Evolutionary conservation across 495 filamentous ascomycete genomes (phyloP), one percentile per base, ranked within the genome.

Genomic region (Schizothecium vesticola): DNA sequence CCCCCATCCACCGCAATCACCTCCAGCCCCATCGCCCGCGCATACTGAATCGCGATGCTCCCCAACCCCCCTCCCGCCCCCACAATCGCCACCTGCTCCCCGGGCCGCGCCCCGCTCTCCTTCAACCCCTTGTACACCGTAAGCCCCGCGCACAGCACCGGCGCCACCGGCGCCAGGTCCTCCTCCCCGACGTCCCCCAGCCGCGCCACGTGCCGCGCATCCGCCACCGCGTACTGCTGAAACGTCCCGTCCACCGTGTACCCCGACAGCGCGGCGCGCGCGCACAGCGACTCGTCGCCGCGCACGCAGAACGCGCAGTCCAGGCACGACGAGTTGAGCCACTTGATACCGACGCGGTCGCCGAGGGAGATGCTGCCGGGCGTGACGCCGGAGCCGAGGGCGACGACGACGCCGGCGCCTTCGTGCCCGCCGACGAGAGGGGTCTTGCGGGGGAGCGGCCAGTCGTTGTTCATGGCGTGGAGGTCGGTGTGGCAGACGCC

Each of bases 61-160:
- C 93, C 93, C 26, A 97, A 83, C 21, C 93, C 93, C 75, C 93
- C 93, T 25, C 93, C 93, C 16, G 93, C 93, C 68, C 93, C 93
- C 62, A 95, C 92, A 70, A 97, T 90, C 69, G 91, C 92, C 12
- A 97, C 88, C 23, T 84, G 89, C 78, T 96, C 86, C 33, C 93
- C 93, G 0, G 92, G 87, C 3, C 86, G 80, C 0, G 82, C 88
- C 12, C 87, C 87, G 2, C 91, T 91, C 77, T 95, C 92, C 81
- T 96, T 96, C 61, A 97, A 76, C 16, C 91, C 93, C 80, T 96
- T 96, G 84, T 96, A 97, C 70, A 95, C 93, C 23, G 93, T 97
- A 75, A 97, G 88, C 76, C 92, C 92, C 59, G 91, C 92, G 71
- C 91, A 94, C n/a, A 96, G 84, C 61, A 95, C 86, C 16, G 92